Base-by-base conservation (phyloP, 257 asterid genomes). In the Nicotiana tabacum region DNA sequence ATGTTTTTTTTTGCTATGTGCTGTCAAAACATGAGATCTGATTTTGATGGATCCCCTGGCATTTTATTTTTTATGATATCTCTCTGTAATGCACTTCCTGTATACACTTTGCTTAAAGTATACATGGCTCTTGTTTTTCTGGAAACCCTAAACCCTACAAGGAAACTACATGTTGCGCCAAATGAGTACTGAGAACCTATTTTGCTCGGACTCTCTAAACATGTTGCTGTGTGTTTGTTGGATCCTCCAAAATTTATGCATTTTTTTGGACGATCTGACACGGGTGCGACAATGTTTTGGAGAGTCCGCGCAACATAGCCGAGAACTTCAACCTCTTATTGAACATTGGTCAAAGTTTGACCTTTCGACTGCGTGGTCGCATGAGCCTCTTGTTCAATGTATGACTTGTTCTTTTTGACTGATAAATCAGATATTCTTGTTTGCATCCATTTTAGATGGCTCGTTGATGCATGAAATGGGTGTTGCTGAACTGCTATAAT, bases 401-500 rank as follows among this genome's bases (percentile, higher is more conserved):
- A 72, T 46, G 60, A 72, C 48, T 21, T 43, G 37, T 72, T 72
- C 78, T 11, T 72, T 43, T 72, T 72, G 78, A 72, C 37, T 72
- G 60, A 21, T 43, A 58, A 72, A 21, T 27, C 21, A 43, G 58
- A 43, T 72, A 46, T 6, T 43, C 21, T 72, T 72, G 78, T 72
- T 70, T 17, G 24, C 58, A 66, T 66, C 27, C 78, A 56, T 68
- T 51, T 60, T 88, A 27, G 24, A 48, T 48, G 57, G 57, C 60
- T 15, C 13, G 10, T 30, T 13, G 62, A 43, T 51, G 79, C 84
- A 72, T 83, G 30, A 79, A 67, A 77, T 60, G 39, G 66, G 43
- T 82, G 46, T 78, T 55, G 84, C 77, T 70, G 37, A 43, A 24
- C n/a, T 21, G 18, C 78, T 72, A 16, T 72, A 24, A 80, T 84